Base-by-base conservation (phyloP, 805 yeast species). In the Monosporozyma solicola region DNA sequence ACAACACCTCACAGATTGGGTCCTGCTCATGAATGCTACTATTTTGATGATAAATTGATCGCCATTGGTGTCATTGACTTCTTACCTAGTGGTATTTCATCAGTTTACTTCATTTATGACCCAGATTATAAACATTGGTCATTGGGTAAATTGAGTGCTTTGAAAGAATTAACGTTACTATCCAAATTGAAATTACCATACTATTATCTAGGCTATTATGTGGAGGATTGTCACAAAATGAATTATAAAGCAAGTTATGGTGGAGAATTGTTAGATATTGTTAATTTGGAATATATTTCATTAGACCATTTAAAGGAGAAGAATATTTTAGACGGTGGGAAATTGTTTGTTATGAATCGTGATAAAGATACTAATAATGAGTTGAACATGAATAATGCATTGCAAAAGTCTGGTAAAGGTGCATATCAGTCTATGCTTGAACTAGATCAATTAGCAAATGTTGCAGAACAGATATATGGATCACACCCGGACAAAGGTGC, bases 21-120 rank as follows among this genome's bases (percentile, higher is more conserved):
- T 2, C 87, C 89, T 1, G 75, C 78, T 2, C 97, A 90, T 66
- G 95, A 88, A 61, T 78, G 87, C 63, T 90, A 88, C 62, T 87
- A 84, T 60, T 65, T 76, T 16, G 78, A 86, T 47, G 80, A 68
- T 3, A 74, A 76, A 55, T 71, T 90, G 22, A 79, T 87, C 43
- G 96, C 92, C 0, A 69, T 90, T 37, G 87, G 87, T 0, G 87
- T 90, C 0, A 62, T 85, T 32, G 97, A 90, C 66, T 70, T 90
- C 22, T 66, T 91, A 35, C 95, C 96, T 0, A 67, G 79, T 27
- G 85, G 87, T 0, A 66, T 91, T 0, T 88, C 96, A 0, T 83
- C 95, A 0, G 91, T 91, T 1, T 90, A 91, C 65, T 86, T 91
- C 64, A 80, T 90, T 11, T 88, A 94, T 87, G 91, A 89, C 63